phyloP scores from a whole-genome alignment of 2,329 filamentous ascomycete genomes.

The Phaeosphaeria sp. region DNA sequence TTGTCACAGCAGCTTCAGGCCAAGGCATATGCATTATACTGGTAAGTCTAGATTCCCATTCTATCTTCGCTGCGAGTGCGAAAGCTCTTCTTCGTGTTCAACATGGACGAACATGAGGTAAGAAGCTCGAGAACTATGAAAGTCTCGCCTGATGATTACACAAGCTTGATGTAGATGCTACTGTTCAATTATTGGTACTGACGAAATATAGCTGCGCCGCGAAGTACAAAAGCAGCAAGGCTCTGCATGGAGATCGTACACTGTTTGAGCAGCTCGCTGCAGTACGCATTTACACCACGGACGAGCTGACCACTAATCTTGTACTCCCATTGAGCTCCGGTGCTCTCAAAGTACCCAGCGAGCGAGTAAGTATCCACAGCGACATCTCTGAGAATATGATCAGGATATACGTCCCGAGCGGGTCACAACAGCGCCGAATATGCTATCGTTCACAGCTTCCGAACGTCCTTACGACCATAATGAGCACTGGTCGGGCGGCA shows the following conservation, averaged over 20 bases:
- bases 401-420: conserved; percentile 22
- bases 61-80: background rate
- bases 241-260: conserved; percentile 14
- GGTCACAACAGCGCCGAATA: conserved; percentile 7
- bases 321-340: conserved; percentile 7
- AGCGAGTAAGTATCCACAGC: conserved; percentile 20
- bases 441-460: conserved; percentile 28
- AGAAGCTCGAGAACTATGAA: too few species aligned
- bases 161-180: too few species aligned
- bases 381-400: conserved; percentile 10
- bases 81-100: too few species aligned
- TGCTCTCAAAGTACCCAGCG: conserved; percentile 14
- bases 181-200: background rate
- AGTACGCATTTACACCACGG: conserved; percentile 8
- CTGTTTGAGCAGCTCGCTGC: conserved; percentile 18
- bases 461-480: conserved; percentile 13
- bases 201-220: conserved; percentile 24
- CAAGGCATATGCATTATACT: conserved; percentile 29
- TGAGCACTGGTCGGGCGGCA: conserved; percentile 6
- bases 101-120: too few species aligned
- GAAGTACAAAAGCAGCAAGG: conserved; percentile 27
- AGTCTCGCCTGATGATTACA: too few species aligned
- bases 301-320: conserved; percentile 18
- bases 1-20: conserved; percentile 10
- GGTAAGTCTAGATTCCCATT: conserved; percentile 16